These are phyloP conservation scores for Pharnaceum exiguum DNA, from an alignment of 148 eudicot species.

Conservation along the genomic window DNA sequence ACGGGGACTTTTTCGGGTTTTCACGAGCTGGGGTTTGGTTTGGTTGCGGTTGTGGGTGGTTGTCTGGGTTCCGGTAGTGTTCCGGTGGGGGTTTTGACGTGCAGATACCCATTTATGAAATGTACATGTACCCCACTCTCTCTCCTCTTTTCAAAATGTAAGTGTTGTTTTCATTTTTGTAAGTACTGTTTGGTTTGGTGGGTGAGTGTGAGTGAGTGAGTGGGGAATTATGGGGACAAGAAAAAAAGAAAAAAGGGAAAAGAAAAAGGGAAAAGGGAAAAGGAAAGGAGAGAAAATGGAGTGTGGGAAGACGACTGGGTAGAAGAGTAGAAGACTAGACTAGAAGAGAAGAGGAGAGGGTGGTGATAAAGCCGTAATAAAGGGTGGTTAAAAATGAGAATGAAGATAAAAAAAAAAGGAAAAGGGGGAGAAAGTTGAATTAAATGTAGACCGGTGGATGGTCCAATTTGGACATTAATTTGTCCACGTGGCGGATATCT, in stretches of 20 bases:
- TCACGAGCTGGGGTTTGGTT: slow-evolving; percentile 11
- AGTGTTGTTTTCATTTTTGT: slow-evolving; percentile 1
- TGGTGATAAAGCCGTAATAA: too few relatives aligned
- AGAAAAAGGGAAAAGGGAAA: neutral
- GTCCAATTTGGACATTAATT: slow-evolving; percentile 14
- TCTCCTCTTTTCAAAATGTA: slow-evolving; percentile 4
- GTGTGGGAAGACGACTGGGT: too few relatives aligned
- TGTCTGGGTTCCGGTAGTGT: slow-evolving; percentile 6
- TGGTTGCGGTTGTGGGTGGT: neutral
- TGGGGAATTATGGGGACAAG: neutral
- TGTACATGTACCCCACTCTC: neutral
- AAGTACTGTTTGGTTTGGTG: neutral
- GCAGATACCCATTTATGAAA: slow-evolving; percentile 68
- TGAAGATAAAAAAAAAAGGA: neutral
- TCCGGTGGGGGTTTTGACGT: slow-evolving; percentile 47
- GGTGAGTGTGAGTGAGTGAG: neutral
- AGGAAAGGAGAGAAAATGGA: too few relatives aligned
- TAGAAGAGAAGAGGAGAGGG: too few relatives aligned
- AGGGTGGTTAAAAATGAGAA: neutral
- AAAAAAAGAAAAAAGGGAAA: neutral
- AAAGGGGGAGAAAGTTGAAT: slow-evolving; percentile 3
- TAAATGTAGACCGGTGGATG: slow-evolving; percentile 29
- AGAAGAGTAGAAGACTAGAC: too few relatives aligned
- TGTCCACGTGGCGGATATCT: slow-evolving; percentile 7
- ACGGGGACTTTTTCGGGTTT: slow-evolving; percentile 49